Conservation (phyloP, 192 early-diverging fungal genomes). For the Dimargaris xerosporica region DNA sequence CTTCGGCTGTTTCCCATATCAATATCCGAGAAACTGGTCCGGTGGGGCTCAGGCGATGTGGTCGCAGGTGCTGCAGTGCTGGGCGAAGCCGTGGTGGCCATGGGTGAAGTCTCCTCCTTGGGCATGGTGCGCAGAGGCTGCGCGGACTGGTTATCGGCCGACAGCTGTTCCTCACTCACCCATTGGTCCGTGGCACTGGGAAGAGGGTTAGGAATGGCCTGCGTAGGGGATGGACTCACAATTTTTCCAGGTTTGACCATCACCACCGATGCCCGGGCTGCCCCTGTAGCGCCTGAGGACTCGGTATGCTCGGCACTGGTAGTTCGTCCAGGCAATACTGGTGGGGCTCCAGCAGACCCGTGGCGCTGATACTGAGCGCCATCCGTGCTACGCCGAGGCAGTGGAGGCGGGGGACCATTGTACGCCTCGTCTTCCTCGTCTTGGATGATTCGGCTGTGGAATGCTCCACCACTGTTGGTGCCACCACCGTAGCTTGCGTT, state of each 20-base stretch:
- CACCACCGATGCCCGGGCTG: neutral
- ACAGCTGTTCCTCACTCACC: neutral
- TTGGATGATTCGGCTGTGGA: neutral
- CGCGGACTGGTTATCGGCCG: neutral
- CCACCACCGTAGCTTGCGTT: neutral
- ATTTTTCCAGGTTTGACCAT: neutral
- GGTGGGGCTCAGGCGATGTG: neutral
- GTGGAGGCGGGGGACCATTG: neutral
- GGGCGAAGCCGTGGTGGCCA: neutral
- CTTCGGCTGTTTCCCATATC: neutral
- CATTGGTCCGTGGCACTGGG: neutral
- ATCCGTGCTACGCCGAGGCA: conserved; percentile 4
- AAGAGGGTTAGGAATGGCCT: neutral
- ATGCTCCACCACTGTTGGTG: neutral
- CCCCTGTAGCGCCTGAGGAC: neutral
- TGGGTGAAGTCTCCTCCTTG: neutral
- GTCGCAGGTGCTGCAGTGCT: neutral
- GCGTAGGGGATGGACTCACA: neutral
- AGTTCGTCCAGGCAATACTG: neutral
- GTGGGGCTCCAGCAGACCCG: neutral
- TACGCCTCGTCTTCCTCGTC: conserved; percentile 8
- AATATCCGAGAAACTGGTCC: neutral
- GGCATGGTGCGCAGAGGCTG: neutral
- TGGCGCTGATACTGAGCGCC: neutral
- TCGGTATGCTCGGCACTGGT: neutral